These are phyloP conservation scores for Calonectria naviculata DNA, from an alignment of 2,329 filamentous ascomycete genomes.

Conservation along the genomic window DNA sequence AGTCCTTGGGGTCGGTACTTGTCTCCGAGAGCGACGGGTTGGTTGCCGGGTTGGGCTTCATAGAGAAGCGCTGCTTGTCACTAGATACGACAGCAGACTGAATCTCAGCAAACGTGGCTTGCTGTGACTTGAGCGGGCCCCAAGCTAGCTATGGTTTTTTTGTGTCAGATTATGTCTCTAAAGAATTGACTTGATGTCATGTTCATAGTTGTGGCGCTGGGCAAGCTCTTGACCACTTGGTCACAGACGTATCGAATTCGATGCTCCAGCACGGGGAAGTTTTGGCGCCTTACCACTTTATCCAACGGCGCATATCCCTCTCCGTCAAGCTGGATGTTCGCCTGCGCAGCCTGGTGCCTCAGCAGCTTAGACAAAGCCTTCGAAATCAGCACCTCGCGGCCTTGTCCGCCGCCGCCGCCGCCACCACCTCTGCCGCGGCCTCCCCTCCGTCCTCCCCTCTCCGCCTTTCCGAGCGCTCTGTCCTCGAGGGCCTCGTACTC, in stretches of 20 bases:
- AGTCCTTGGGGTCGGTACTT: constrained; percentile 69
- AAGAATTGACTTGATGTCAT: not conserved
- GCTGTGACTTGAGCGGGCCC: constrained; percentile 72
- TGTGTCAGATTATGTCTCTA: constrained; percentile 9
- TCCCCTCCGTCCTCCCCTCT: constrained; percentile 42
- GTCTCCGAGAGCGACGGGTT: constrained; percentile 36
- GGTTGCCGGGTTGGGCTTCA: constrained; percentile 66
- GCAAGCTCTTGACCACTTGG: not conserved
- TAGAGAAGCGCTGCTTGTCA: constrained; percentile 90
- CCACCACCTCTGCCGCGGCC: constrained; percentile 43
- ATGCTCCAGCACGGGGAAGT: not conserved
- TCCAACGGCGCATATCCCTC: constrained; percentile 71
- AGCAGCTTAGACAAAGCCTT: constrained; percentile 65
- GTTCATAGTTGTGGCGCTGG: not conserved
- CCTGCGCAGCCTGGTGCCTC: constrained; percentile 66
- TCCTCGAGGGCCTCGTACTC: constrained; percentile 38
- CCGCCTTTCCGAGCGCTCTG: constrained; percentile 18
- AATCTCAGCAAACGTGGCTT: constrained; percentile 82
- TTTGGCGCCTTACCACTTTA: constrained; percentile 62
- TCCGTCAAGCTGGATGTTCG: constrained; percentile 66
- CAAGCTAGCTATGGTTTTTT: constrained; percentile 57
- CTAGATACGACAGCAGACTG: constrained; percentile 75
- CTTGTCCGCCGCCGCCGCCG: constrained; percentile 44
- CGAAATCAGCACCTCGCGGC: constrained; percentile 62
- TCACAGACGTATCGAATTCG: not conserved